These are phyloP conservation scores for Didymella lethalis DNA, from an alignment of 2,329 filamentous ascomycete species.

Conservation along the genomic window DNA sequence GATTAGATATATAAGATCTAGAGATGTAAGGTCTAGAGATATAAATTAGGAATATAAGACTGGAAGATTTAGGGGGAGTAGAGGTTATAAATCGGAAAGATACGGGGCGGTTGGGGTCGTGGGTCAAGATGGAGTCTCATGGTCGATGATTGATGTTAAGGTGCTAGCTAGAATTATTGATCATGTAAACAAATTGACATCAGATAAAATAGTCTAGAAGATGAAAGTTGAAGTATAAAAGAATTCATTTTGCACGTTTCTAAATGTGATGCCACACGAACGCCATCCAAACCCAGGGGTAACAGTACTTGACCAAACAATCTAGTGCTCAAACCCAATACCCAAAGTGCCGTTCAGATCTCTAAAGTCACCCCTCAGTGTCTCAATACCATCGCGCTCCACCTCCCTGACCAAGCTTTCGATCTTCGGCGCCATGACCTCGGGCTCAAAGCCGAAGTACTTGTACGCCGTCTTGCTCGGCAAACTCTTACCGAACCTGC, in stretches of 20 bases:
- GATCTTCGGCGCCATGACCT: slow-evolving; percentile 54
- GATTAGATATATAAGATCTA: no score
- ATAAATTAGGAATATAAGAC: no score
- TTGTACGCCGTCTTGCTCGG: slow-evolving; percentile 52
- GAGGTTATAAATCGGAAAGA: no score
- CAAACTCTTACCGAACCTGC: not conserved
- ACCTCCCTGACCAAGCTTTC: slow-evolving; percentile 46
- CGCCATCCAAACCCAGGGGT: not conserved
- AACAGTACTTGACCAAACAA: not conserved
- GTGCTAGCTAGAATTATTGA: no score
- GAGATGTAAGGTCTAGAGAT: no score
- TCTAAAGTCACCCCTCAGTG: slow-evolving; percentile 20
- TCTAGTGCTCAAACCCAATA: slow-evolving; percentile 22
- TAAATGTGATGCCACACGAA: not conserved
- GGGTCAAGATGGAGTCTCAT: no score
- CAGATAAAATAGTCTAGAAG: no score
- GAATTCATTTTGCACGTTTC: not conserved
- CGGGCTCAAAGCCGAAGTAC: slow-evolving; percentile 62
- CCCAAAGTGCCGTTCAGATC: slow-evolving; percentile 23
- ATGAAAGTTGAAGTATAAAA: no score
- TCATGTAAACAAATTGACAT: no score
- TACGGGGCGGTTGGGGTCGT: no score
- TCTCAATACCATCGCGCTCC: slow-evolving; percentile 42
- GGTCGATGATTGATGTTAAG: no score
- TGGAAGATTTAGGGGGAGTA: no score